Evolutionary conservation across 345 rosid genomes (phyloP).

Genomic region (Hibiscus trionum): DNA sequence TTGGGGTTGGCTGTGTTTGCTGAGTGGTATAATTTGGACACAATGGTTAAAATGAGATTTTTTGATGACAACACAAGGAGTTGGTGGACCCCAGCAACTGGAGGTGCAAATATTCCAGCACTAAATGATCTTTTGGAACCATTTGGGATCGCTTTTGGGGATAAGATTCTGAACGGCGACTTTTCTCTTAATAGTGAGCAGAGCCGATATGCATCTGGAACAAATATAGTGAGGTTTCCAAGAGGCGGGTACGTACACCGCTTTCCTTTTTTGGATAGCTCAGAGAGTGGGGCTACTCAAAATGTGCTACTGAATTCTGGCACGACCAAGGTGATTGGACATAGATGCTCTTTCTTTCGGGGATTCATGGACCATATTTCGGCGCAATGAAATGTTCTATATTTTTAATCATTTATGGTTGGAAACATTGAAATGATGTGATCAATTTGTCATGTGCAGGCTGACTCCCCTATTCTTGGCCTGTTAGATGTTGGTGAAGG

Average conservation of each 20-base stretch:
- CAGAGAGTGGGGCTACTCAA: constrained; percentile 98
- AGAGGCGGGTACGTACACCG: constrained; percentile 82
- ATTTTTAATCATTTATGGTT: not conserved
- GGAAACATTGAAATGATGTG: constrained; percentile 1
- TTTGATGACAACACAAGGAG: constrained; percentile 95
- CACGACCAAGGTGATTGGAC: constrained; percentile 40
- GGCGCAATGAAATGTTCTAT: not conserved
- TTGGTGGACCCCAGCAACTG: constrained; percentile 99
- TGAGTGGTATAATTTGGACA: constrained; percentile 96
- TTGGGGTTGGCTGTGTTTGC: constrained; percentile 85
- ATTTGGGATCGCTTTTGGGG: constrained; percentile 98
- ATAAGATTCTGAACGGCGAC: constrained; percentile 89
- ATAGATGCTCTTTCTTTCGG: not conserved
- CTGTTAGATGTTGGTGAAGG: constrained; percentile 72
- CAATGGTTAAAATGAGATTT: constrained; percentile 98
- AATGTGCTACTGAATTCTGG: constrained; percentile 57
- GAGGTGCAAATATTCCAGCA: constrained; percentile 96
- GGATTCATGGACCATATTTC: not conserved
- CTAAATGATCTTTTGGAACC: constrained; percentile 84
- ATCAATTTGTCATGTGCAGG: constrained; percentile 34
- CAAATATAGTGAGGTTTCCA: constrained; percentile 89
- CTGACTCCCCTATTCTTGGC: constrained; percentile 85
- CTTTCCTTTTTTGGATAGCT: constrained; percentile 84
- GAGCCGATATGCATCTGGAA: constrained; percentile 97
- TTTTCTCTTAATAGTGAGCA: constrained; percentile 86